A percentile compares a stretch with the other conserved stretches of the same genome.
These are phyloP conservation scores for Proliferodiscus dingleyae DNA, from an alignment of 2,329 filamentous ascomycete genomes.

Conservation along the genomic window DNA sequence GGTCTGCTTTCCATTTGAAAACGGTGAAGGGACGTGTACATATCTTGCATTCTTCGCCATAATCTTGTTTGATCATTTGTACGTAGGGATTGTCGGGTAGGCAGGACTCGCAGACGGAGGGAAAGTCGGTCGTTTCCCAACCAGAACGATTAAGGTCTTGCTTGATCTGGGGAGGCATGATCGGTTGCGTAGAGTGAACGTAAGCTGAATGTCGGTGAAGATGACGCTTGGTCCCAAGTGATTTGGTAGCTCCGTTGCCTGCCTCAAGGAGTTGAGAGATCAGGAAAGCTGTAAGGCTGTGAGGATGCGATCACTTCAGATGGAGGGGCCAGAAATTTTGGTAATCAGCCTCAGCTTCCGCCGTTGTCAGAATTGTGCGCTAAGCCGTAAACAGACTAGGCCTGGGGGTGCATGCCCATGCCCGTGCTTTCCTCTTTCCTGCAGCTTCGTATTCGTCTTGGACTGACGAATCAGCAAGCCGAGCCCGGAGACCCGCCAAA, in stretches of 20 bases:
- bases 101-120: conserved; percentile 85
- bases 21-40: conserved; percentile 95
- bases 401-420: no score
- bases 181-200: neutral
- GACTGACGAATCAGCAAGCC: no score
- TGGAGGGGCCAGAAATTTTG: conserved; percentile 4
- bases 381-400: neutral
- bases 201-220: no score
- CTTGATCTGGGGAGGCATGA: conserved; percentile 89
- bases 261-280: no score
- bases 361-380: no score
- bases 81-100: conserved; percentile 96
- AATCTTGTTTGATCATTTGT: conserved; percentile 97
- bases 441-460: no score
- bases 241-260: no score
- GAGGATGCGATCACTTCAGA: no score
- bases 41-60: conserved; percentile 66
- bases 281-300: no score
- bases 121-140: conserved; percentile 91
- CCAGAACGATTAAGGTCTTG: conserved; percentile 92
- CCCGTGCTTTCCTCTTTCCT: no score
- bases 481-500: no score
- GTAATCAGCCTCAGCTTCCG: conserved; percentile 5
- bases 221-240: no score
- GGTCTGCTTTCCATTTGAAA: conserved; percentile 91